phyloP scores from a whole-genome alignment of 2,329 filamentous ascomycete genomes.

The Colletotrichum orbiculare region DNA sequence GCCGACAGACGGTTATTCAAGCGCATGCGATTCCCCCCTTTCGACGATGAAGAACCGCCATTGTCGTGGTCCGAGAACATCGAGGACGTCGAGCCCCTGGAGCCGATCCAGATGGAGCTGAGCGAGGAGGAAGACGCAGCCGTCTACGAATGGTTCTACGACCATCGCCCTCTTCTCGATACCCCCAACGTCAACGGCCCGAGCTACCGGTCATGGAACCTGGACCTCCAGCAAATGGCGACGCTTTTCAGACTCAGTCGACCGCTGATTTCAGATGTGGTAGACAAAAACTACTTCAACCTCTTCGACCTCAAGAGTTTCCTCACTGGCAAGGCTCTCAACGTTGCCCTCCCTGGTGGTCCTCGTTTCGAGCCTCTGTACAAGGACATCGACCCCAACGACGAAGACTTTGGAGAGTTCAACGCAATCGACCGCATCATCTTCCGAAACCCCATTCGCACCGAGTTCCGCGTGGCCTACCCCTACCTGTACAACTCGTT shows the following conservation, averaged over 20 bases:
- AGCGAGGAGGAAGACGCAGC: constrained; percentile 93
- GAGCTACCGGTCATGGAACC: constrained; percentile 96
- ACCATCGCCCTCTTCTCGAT: constrained; percentile 89
- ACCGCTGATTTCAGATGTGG: constrained; percentile 88
- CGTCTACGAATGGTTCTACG: constrained; percentile 97
- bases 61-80: constrained; percentile 99
- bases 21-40: constrained; percentile 98
- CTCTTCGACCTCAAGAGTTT: constrained; percentile 97
- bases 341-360: constrained; percentile 96
- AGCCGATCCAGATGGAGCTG: constrained; percentile 98
- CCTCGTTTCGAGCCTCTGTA: constrained; percentile 97
- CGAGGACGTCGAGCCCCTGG: constrained; percentile 95
- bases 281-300: constrained; percentile 97
- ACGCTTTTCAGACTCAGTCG: constrained; percentile 92
- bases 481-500: constrained; percentile 97
- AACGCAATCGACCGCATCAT: constrained; percentile 99
- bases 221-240: constrained; percentile 94
- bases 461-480: constrained; percentile 94
- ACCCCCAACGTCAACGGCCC: constrained; percentile 95
- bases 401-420: constrained; percentile 99
- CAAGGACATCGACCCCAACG: constrained; percentile 98
- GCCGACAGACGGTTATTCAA: constrained; percentile 96
- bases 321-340: constrained; percentile 94
- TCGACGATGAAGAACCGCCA: constrained; percentile 97
- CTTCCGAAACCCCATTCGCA: constrained; percentile 93